phyloP scores from a whole-genome alignment of 331 rosid genomes.

The Ulmus americana region DNA sequence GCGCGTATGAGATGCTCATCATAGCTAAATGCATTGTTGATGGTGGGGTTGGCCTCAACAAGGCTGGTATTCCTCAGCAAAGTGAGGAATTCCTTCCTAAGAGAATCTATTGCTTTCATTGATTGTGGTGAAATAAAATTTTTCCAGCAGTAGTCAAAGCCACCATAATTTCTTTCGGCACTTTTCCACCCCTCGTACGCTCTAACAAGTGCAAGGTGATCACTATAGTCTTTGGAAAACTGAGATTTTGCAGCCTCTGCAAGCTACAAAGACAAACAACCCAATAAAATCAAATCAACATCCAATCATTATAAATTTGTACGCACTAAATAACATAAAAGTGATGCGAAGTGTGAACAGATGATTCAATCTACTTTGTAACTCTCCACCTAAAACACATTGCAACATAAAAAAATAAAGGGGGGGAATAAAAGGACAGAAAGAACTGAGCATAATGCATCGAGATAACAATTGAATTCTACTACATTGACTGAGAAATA shows the following conservation, averaged over 20 bases:
- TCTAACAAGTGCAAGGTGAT: slow-evolving; percentile 82
- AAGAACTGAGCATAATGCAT: too few relatives aligned
- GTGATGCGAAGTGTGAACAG: too few relatives aligned
- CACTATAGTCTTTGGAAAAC: slow-evolving; percentile 71
- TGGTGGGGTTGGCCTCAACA: slow-evolving; percentile 53
- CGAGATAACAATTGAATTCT: not conserved
- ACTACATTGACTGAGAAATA: not conserved
- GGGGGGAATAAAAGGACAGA: too few relatives aligned
- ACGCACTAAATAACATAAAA: too few relatives aligned
- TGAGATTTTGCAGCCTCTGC: slow-evolving; percentile 91
- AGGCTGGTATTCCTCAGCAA: slow-evolving; percentile 69
- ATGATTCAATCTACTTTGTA: too few relatives aligned
- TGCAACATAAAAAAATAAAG: too few relatives aligned
- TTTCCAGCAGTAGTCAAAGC: slow-evolving; percentile 92
- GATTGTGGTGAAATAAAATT: slow-evolving; percentile 81
- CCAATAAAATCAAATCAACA: slow-evolving; percentile 17
- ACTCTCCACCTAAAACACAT: too few relatives aligned
- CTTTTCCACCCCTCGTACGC: slow-evolving; percentile 86
- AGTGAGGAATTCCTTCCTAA: slow-evolving; percentile 65
- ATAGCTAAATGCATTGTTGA: slow-evolving; percentile 56
- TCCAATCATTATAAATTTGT: not conserved
- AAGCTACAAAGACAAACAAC: slow-evolving; percentile 48
- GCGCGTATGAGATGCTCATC: slow-evolving; percentile 71
- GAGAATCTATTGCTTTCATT: slow-evolving; percentile 95
- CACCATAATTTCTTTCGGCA: slow-evolving; percentile 69